These are phyloP conservation scores for Capronia coronata DNA, from an alignment of 2,329 filamentous ascomycete species.

Conservation along the genomic window DNA sequence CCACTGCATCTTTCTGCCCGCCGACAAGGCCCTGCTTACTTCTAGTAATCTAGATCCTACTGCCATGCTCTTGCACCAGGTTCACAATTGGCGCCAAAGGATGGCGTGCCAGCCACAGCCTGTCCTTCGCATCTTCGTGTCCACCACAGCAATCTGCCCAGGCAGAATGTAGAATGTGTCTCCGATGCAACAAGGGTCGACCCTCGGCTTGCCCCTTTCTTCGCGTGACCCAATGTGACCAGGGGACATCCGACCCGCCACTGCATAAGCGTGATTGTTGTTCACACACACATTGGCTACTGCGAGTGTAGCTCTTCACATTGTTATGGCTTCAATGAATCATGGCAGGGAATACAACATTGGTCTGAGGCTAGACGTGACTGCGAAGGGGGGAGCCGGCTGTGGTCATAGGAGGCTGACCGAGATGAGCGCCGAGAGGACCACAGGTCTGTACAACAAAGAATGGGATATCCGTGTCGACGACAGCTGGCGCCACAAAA, in stretches of 20 bases:
- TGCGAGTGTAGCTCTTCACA: not conserved
- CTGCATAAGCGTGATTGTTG: constrained; percentile 22
- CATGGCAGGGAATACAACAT: not conserved
- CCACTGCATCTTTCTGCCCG: not conserved
- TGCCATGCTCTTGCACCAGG: too few species aligned
- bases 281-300: not conserved
- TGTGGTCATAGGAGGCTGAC: not conserved
- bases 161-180: constrained; percentile 9
- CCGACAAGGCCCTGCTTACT: not conserved
- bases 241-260: constrained; percentile 10
- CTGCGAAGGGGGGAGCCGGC: not conserved
- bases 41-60: too few species aligned
- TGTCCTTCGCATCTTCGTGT: not conserved
- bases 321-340: not conserved
- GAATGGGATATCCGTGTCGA: not conserved
- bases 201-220: constrained; percentile 11
- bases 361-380: not conserved
- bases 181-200: constrained; percentile 7
- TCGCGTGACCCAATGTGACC: constrained; percentile 7
- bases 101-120: not conserved
- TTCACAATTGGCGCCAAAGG: not conserved
- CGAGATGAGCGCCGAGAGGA: not conserved
- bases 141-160: constrained; percentile 7
- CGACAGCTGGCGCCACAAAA: too few species aligned
- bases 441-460: not conserved